phyloP scores from a whole-genome alignment of 2,329 filamentous ascomycete genomes.

The Orbilia oligospora region DNA sequence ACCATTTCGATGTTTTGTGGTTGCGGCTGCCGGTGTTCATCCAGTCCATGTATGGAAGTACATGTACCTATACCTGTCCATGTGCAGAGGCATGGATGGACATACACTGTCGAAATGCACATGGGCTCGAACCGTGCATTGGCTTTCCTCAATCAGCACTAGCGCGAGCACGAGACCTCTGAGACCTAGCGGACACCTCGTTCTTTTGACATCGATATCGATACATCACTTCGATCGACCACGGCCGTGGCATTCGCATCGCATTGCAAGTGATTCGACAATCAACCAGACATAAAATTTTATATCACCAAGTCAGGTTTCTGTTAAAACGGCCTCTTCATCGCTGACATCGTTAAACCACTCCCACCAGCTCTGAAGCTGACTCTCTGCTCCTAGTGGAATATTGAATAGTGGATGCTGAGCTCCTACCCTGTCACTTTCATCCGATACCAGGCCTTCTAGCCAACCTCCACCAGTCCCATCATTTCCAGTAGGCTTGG shows the following conservation, averaged over 20 bases:
- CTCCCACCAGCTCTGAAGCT: constrained; percentile 59
- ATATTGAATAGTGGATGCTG: constrained; percentile 64
- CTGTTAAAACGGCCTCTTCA: background rate
- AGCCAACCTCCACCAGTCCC: constrained; percentile 50
- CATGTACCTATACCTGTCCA: constrained; percentile 7
- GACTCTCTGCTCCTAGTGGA: constrained; percentile 57
- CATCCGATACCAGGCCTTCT: constrained; percentile 39
- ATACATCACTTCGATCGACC: constrained; percentile 11
- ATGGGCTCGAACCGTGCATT: constrained; percentile 22
- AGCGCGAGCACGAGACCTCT: constrained; percentile 32
- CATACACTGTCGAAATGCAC: constrained; percentile 22
- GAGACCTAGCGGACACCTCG: constrained; percentile 17
- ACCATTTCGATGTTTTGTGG: constrained; percentile 1
- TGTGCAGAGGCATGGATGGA: constrained; percentile 9
- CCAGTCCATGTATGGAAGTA: too few species aligned
- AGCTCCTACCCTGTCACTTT: constrained; percentile 59
- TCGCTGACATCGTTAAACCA: constrained; percentile 49
- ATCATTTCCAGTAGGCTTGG: constrained; percentile 32
- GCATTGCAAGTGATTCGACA: background rate
- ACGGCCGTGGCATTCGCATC: background rate
- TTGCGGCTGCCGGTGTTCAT: background rate
- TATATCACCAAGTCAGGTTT: background rate
- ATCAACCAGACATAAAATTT: background rate
- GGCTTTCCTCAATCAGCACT: constrained; percentile 31
- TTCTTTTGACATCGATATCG: too few species aligned